A percentile compares a stretch with the other conserved stretches of the same genome.
phyloP scores from a whole-genome alignment of 2,329 filamentous ascomycete species.

The Aspergillus candidus region DNA sequence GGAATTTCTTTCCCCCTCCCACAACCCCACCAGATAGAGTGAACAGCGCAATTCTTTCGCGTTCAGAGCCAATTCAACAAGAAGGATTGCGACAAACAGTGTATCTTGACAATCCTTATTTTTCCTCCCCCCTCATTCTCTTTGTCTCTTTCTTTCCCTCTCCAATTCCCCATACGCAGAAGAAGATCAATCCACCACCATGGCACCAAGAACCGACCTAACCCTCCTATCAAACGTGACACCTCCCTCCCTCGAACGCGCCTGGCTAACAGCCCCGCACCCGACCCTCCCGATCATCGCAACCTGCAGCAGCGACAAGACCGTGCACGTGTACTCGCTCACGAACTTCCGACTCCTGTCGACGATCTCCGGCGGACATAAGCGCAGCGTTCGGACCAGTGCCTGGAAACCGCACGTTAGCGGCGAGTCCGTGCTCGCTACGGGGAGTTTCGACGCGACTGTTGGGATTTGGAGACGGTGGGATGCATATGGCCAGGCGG shows the following conservation, averaged over 20 bases:
- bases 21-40: too few relatives aligned
- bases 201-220: conserved; percentile 18
- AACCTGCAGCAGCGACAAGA: conserved; percentile 79
- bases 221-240: conserved; percentile 47
- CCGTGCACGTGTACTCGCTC: conserved; percentile 83
- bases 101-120: too few relatives aligned
- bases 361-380: conserved; percentile 78
- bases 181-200: neutral
- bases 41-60: too few relatives aligned
- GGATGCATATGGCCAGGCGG: conserved; percentile 38
- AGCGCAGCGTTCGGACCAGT: conserved; percentile 75
- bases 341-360: conserved; percentile 72
- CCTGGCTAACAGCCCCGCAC: conserved; percentile 82
- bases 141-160: neutral
- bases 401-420: conserved; percentile 77
- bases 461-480: conserved; percentile 76
- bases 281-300: conserved; percentile 82
- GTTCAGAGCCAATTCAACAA: too few relatives aligned
- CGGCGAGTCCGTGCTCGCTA: conserved; percentile 71
- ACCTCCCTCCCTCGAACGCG: conserved; percentile 54
- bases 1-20: conserved; percentile 3
- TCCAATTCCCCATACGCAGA: neutral
- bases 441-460: conserved; percentile 88
- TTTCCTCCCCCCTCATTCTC: neutral
- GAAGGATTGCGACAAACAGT: too few relatives aligned